Conservation (phyloP, 306 rosid species). For the Hippophae tibetana region DNA sequence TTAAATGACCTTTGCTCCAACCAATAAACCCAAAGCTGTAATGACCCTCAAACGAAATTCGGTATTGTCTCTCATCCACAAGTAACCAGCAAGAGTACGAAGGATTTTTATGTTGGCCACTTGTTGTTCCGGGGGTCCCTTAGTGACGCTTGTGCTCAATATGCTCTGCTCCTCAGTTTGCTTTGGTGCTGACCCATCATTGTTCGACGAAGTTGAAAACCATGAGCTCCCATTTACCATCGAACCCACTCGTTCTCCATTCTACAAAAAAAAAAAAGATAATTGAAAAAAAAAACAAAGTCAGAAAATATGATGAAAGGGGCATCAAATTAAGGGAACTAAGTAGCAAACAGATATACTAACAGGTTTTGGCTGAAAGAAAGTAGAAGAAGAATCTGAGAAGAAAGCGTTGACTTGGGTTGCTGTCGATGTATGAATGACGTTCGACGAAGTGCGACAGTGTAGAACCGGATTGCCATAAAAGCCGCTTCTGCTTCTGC, state of each 20-base stretch:
- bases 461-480: conserved; percentile 15
- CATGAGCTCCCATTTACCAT: conserved; percentile 21
- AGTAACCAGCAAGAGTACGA: conserved; percentile 70
- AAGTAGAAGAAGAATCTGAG: conserved; percentile 22
- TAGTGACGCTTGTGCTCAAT: conserved; percentile 4
- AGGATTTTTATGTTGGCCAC: conserved; percentile 51
- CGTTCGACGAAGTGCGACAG: neutral
- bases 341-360: conserved; percentile 8
- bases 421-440: neutral
- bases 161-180: conserved; percentile 5
- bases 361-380: conserved; percentile 20
- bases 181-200: conserved; percentile 14
- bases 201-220: conserved; percentile 27
- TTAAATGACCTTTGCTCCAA: conserved; percentile 76
- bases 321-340: neutral
- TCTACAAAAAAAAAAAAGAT: neutral
- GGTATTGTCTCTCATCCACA: conserved; percentile 83
- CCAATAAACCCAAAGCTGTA: conserved; percentile 68
- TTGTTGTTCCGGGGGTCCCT: conserved; percentile 22
- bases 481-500: conserved; percentile 16
- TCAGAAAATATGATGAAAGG: too few species aligned
- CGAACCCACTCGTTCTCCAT: conserved; percentile 11
- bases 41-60: conserved; percentile 76
- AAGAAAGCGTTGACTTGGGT: conserved; percentile 26
- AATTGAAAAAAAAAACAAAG: neutral